phyloP scores from a whole-genome alignment of 805 yeast genomes.

The Lipomyces mesembrius region DNA sequence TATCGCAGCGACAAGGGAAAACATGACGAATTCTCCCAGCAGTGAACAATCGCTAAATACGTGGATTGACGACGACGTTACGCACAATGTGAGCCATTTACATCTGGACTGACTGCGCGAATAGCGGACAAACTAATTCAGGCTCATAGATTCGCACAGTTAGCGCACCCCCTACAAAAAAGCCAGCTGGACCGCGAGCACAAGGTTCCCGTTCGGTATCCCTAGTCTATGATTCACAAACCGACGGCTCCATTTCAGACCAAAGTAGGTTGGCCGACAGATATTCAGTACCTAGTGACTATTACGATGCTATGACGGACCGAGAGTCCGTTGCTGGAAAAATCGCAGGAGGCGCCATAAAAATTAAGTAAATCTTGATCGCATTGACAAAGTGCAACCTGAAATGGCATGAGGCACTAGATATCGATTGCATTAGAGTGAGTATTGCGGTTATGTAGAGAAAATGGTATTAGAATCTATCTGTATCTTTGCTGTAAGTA shows the following conservation, averaged over 20 bases:
- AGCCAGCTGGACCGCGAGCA: slow-evolving; percentile 3
- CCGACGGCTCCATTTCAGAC: neutral
- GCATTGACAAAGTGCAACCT: neutral
- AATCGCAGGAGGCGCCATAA: neutral
- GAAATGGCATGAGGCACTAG: neutral
- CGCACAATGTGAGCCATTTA: neutral
- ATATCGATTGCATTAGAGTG: neutral
- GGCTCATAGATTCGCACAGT: neutral
- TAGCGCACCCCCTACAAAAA: neutral
- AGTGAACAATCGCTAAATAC: slow-evolving; percentile 7
- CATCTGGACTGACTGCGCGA: neutral
- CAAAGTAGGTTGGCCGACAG: neutral
- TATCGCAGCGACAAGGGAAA: neutral
- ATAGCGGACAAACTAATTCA: neutral
- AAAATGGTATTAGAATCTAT: no score
- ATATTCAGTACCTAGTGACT: neutral
- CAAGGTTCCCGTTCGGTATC: neutral
- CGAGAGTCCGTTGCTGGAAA: neutral
- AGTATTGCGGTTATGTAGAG: neutral
- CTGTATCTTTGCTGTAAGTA: neutral
- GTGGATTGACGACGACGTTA: slow-evolving; percentile 7
- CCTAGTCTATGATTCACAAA: neutral
- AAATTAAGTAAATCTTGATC: neutral
- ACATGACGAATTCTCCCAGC: neutral
- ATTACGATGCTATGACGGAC: neutral